phyloP scores from a whole-genome alignment of 495 filamentous ascomycete species.

The Penicillium paxilli region DNA sequence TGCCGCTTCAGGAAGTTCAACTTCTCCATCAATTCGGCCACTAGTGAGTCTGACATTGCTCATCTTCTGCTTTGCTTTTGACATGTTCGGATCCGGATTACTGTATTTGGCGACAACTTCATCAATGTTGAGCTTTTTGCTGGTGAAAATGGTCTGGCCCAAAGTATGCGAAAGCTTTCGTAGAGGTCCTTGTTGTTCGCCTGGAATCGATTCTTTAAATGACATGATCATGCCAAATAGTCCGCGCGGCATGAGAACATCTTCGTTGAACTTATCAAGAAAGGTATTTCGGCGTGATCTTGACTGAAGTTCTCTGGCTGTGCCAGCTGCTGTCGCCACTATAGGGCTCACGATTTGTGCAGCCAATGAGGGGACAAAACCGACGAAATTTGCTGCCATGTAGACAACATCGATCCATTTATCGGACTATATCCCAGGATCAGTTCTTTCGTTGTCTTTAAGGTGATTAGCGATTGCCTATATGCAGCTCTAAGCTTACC shows the following conservation, averaged over 20 bases:
- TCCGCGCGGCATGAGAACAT: constrained; percentile 56
- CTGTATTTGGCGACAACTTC: constrained; percentile 5
- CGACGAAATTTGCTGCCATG: constrained; percentile 4
- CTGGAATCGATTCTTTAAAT: constrained; percentile 19
- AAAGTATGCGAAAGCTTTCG: neutral
- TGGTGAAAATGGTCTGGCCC: constrained; percentile 10
- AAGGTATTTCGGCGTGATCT: constrained; percentile 14
- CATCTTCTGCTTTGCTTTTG: constrained; percentile 1
- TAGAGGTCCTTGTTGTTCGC: constrained; percentile 3
- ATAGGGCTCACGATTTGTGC: constrained; percentile 5
- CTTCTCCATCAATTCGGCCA: constrained; percentile 5
- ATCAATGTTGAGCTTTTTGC: constrained; percentile 11
- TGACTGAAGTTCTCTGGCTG: constrained; percentile 11
- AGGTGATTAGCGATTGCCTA: too few relatives aligned
- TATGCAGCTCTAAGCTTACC: too few relatives aligned
- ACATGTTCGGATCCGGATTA: constrained; percentile 8
- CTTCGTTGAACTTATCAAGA: constrained; percentile 49
- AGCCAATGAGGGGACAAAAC: constrained; percentile 2
- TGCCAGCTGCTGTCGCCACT: constrained; percentile 8
- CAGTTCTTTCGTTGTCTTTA: too few relatives aligned
- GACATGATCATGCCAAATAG: constrained; percentile 55
- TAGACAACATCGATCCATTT: constrained; percentile 14
- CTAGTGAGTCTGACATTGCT: constrained; percentile 7
- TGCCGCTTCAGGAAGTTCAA: constrained; percentile 14
- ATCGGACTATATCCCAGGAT: constrained; percentile 6